These are phyloP conservation scores for Inga laurina DNA, from an alignment of 306 rosid species.

Conservation along the genomic window DNA sequence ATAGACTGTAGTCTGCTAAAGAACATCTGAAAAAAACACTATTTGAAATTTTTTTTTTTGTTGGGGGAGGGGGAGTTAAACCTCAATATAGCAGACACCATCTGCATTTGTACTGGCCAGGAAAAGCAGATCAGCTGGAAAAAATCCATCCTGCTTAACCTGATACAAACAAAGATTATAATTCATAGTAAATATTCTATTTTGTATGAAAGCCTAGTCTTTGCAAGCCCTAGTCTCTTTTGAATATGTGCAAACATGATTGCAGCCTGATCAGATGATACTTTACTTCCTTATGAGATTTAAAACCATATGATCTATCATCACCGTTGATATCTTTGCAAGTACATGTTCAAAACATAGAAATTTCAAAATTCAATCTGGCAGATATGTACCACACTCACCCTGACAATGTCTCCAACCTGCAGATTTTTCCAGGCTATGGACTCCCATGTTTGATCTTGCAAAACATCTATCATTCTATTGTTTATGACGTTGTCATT, in stretches of 20 bases:
- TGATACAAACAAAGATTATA: constrained; percentile 36
- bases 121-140: constrained; percentile 93
- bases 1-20: constrained; percentile 20
- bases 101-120: constrained; percentile 90
- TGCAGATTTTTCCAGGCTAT: constrained; percentile 90
- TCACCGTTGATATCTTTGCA: background rate
- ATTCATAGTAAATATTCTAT: background rate
- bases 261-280: background rate
- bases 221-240: background rate
- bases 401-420: constrained; percentile 94
- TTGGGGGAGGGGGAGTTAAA: constrained; percentile 21
- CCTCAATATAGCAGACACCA: constrained; percentile 98
- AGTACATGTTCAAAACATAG: background rate
- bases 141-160: constrained; percentile 84
- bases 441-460: constrained; percentile 82
- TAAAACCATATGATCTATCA: background rate
- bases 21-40: background rate
- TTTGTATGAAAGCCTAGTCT: background rate
- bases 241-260: background rate
- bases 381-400: constrained; percentile 45
- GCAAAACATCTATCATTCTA: constrained; percentile 70
- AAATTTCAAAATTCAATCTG: background rate
- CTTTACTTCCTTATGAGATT: background rate
- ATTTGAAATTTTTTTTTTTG: background rate
- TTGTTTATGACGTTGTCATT: constrained; percentile 30